Percentiles rank a stretch among this genome's conserved stretches.
These are phyloP conservation scores for Phoma sp. DNA, from an alignment of 2,329 filamentous ascomycete genomes.

Conservation along the genomic window DNA sequence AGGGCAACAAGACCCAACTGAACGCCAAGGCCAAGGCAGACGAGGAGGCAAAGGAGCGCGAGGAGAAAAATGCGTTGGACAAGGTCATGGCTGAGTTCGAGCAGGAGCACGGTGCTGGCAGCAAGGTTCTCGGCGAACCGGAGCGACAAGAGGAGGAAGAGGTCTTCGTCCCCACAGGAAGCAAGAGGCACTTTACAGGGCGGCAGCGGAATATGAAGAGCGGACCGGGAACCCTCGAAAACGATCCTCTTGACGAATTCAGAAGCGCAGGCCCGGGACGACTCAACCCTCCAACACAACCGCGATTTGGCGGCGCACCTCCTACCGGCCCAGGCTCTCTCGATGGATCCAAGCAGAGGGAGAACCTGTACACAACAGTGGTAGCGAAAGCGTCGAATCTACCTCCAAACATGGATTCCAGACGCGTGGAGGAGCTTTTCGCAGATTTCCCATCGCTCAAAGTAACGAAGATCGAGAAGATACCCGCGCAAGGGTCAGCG, in stretches of 20 bases:
- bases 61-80: constrained; percentile 41
- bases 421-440: constrained; percentile 40
- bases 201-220: constrained; percentile 41
- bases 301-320: constrained; percentile 24
- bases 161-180: constrained; percentile 38
- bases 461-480: constrained; percentile 40
- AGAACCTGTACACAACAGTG: constrained; percentile 39
- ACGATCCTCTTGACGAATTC: constrained; percentile 33
- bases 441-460: constrained; percentile 41
- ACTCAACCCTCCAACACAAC: constrained; percentile 22
- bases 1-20: constrained; percentile 34
- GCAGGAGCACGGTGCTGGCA: constrained; percentile 38
- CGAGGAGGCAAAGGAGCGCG: constrained; percentile 40
- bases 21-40: constrained; percentile 40
- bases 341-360: constrained; percentile 26
- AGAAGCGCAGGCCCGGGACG: constrained; percentile 24
- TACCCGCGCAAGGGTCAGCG: constrained; percentile 30
- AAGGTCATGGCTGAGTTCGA: constrained; percentile 42
- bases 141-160: constrained; percentile 32
- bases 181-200: constrained; percentile 41
- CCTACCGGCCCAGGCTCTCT: constrained; percentile 23
- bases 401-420: constrained; percentile 34
- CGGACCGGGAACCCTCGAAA: constrained; percentile 43
- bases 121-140: constrained; percentile 32
- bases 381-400: constrained; percentile 45